phyloP scores from a whole-genome alignment of 257 asterid species.

The Solanum clarkiae region DNA sequence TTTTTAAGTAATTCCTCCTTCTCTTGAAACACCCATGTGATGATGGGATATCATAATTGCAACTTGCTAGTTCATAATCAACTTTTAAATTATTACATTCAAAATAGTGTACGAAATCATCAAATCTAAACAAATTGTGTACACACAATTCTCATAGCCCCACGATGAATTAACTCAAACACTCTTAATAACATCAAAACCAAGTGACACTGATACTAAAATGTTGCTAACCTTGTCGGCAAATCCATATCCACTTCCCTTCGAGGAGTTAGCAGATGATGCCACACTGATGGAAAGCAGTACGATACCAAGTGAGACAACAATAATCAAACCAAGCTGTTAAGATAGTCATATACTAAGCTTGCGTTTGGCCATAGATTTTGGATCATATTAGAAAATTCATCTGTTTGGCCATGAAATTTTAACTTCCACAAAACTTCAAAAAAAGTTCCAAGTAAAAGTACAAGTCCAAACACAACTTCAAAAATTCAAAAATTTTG shows the following conservation, averaged over 20 bases:
- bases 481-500: not conserved
- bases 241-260: slow-evolving; percentile 81
- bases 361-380: not conserved
- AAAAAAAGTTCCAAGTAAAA: not conserved
- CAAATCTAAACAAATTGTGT: not conserved
- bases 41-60: not conserved
- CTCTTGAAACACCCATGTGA: not conserved
- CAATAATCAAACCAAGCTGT: not conserved
- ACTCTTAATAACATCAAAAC: not conserved
- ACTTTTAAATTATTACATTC: not conserved
- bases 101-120: not conserved
- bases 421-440: not conserved
- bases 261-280: slow-evolving; percentile 38
- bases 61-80: not conserved
- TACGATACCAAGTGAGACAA: not conserved
- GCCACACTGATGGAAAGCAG: slow-evolving; percentile 31
- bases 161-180: not conserved
- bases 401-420: not conserved
- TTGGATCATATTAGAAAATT: not conserved
- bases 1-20: not conserved
- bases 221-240: slow-evolving; percentile 78
- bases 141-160: not conserved
- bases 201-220: not conserved
- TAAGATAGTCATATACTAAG: not conserved
- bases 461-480: not conserved